These are phyloP conservation scores for Trapa incisa DNA, from an alignment of 345 rosid genomes.

Conservation along the genomic window DNA sequence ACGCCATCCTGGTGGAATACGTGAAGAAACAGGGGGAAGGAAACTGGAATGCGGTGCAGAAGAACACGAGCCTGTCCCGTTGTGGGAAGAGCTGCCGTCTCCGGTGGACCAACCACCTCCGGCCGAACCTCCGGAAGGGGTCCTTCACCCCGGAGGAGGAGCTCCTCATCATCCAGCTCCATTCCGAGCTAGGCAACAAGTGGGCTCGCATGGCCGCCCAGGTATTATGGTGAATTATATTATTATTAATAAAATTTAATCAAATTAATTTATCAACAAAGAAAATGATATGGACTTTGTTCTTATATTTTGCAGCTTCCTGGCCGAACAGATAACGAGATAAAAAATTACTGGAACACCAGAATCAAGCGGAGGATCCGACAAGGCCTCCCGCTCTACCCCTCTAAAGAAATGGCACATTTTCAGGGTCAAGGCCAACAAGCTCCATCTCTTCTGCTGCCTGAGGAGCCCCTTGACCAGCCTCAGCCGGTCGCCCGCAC, in stretches of 20 bases:
- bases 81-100: slow-evolving; percentile 22
- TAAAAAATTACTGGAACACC: slow-evolving; percentile 65
- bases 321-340: slow-evolving; percentile 63
- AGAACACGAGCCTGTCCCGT: slow-evolving; percentile 12
- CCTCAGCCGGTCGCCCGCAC: background rate
- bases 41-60: slow-evolving; percentile 20
- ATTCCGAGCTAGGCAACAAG: slow-evolving; percentile 15
- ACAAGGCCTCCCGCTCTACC: slow-evolving; percentile 48
- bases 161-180: slow-evolving; percentile 13
- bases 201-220: slow-evolving; percentile 22
- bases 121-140: slow-evolving; percentile 15
- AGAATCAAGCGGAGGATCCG: slow-evolving; percentile 49
- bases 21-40: slow-evolving; percentile 16
- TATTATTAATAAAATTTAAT: background rate
- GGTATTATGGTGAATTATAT: background rate
- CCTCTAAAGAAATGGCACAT: slow-evolving; percentile 40
- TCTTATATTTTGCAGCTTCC: slow-evolving; percentile 21
- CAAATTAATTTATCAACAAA: too few relatives aligned
- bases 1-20: slow-evolving; percentile 12
- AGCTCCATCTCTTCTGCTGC: background rate
- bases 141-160: slow-evolving; percentile 18
- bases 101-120: slow-evolving; percentile 19
- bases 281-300: background rate
- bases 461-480: background rate
- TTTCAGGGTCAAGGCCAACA: background rate